Evolutionary conservation across 2,329 filamentous ascomycete genomes (phyloP).

Genomic region (Ophiostoma quercus): DNA sequence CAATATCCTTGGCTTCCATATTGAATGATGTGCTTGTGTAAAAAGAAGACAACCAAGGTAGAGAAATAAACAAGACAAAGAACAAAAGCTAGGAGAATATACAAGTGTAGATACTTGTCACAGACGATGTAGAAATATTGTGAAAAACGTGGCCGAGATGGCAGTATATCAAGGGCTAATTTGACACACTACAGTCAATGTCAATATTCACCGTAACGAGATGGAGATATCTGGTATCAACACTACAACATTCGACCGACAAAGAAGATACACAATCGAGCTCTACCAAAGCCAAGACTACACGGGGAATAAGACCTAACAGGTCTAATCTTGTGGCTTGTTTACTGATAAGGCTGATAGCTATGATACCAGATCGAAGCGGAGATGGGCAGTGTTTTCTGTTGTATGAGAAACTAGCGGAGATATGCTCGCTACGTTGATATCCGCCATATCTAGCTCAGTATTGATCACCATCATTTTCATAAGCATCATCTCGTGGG

Average conservation of each 20-base stretch:
- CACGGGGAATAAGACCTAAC: neutral
- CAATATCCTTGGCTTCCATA: neutral
- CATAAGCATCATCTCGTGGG: neutral
- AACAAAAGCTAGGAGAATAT: neutral
- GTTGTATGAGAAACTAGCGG: neutral
- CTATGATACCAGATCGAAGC: neutral
- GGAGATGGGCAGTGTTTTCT: neutral
- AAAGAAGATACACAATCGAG: neutral
- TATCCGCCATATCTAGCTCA: neutral
- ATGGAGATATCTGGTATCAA: neutral
- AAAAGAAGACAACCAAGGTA: neutral
- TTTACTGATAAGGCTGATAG: neutral
- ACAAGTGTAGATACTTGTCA: neutral
- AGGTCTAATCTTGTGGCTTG: neutral
- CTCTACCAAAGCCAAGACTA: neutral
- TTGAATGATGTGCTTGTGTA: neutral
- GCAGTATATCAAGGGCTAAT: neutral
- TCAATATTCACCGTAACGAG: too few species aligned
- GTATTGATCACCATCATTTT: neutral
- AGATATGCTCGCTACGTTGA: neutral
- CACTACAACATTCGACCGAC: neutral
- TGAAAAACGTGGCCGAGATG: neutral
- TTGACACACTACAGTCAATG: neutral
- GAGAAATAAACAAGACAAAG: neutral
- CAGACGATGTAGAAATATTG: neutral